Evolutionary conservation across 208 protist species (phyloP).

Genomic region (Crithidia thermophila): DNA sequence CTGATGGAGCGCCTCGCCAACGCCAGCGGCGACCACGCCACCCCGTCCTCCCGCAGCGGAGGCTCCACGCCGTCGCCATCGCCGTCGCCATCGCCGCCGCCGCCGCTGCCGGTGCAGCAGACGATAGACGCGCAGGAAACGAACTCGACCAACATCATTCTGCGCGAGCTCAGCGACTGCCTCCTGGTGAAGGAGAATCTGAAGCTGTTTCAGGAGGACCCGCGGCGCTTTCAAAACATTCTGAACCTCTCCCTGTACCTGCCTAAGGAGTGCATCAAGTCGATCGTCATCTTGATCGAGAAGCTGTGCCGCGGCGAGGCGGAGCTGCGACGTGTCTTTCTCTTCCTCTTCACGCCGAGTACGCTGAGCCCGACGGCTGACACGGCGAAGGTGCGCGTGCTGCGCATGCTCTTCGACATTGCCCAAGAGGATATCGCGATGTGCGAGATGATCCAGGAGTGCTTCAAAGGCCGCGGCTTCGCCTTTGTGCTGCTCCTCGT

Average conservation of each 20-base stretch:
- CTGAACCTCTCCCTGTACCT: conserved; percentile 55
- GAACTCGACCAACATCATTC: conserved; percentile 55
- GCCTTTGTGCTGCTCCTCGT: conserved; percentile 72
- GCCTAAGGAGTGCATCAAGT: conserved; percentile 74
- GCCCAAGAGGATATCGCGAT: conserved; percentile 64
- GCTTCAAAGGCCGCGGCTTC: conserved; percentile 63
- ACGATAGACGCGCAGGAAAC: conserved; percentile 13
- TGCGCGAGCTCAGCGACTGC: conserved; percentile 86
- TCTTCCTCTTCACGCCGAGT: conserved; percentile 61
- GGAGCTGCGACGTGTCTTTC: conserved; percentile 67
- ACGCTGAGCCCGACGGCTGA: conserved; percentile 35
- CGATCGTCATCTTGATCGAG: conserved; percentile 80
- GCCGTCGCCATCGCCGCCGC: background rate
- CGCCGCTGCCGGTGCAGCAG: background rate
- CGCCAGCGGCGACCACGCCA: conserved; percentile 12
- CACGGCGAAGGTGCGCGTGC: conserved; percentile 68
- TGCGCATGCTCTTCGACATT: conserved; percentile 92
- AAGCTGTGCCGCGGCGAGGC: conserved; percentile 76
- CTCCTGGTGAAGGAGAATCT: conserved; percentile 70
- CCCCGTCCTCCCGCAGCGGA: background rate
- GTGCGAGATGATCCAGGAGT: conserved; percentile 65
- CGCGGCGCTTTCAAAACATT: conserved; percentile 59
- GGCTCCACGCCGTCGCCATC: too few species aligned
- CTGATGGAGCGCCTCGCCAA: background rate
- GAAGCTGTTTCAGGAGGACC: conserved; percentile 57